Evolutionary conservation across 2,329 filamentous ascomycete species (phyloP).

Genomic region (Apiospora rasikravindrae): DNA sequence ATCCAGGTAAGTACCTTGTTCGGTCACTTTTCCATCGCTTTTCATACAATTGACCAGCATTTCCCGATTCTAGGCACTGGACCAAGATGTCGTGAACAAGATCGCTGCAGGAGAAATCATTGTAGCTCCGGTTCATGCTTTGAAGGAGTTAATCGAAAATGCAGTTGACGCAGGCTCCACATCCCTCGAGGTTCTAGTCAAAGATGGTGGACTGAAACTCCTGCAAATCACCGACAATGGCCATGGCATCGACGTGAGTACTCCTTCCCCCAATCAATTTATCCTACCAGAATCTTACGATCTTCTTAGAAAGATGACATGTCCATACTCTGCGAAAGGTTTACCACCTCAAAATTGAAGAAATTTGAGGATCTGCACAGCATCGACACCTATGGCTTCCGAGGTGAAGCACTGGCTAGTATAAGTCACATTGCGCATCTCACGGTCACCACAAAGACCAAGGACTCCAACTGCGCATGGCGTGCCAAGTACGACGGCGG

Average conservation of each 20-base stretch:
- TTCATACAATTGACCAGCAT: slow-evolving; percentile 1
- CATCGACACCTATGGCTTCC: slow-evolving; percentile 96
- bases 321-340: slow-evolving; percentile 89
- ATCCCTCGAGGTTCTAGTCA: slow-evolving; percentile 85
- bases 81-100: slow-evolving; percentile 95
- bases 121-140: slow-evolving; percentile 90
- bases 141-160: slow-evolving; percentile 97
- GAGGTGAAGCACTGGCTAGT: slow-evolving; percentile 93
- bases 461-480: slow-evolving; percentile 87
- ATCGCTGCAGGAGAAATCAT: slow-evolving; percentile 99
- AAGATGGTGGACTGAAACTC: slow-evolving; percentile 92
- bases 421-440: slow-evolving; percentile 98
- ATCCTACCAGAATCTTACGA: background rate
- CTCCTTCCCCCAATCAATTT: background rate
- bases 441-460: slow-evolving; percentile 91
- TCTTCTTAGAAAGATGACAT: slow-evolving; percentile 79
- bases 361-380: slow-evolving; percentile 88
- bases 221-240: slow-evolving; percentile 98
- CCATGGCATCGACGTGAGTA: slow-evolving; percentile 84
- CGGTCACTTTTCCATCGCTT: background rate
- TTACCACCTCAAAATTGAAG: slow-evolving; percentile 95
- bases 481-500: slow-evolving; percentile 87
- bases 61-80: slow-evolving; percentile 68
- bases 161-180: slow-evolving; percentile 97
- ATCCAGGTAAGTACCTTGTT: slow-evolving; percentile 51